phyloP scores from a whole-genome alignment of 148 eudicot genomes.

The Camellia lanceoleosa region DNA sequence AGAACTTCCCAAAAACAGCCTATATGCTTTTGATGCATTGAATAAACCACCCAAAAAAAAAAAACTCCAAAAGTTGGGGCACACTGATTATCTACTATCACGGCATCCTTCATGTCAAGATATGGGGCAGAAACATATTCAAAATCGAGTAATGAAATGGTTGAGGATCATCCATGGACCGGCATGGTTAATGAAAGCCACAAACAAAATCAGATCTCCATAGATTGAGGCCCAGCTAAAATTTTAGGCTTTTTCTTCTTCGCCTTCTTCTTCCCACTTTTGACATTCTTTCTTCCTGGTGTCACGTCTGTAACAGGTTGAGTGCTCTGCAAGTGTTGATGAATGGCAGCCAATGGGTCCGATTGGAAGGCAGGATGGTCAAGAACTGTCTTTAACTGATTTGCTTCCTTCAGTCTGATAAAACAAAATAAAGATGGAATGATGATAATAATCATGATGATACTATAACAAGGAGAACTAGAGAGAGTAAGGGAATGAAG shows the following conservation, averaged over 20 bases:
- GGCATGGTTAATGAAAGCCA: neutral
- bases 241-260: slow-evolving; percentile 63
- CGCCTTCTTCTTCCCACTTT: slow-evolving; percentile 36
- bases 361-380: slow-evolving; percentile 60
- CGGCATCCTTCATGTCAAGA: neutral
- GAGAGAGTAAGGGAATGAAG: neutral
- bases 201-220: slow-evolving; percentile 50
- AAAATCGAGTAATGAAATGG: slow-evolving; percentile 4
- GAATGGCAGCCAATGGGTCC: slow-evolving; percentile 75
- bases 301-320: slow-evolving; percentile 58
- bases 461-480: neutral
- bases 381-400: slow-evolving; percentile 55
- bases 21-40: no score
- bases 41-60: no score
- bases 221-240: slow-evolving; percentile 43
- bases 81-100: neutral
- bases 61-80: no score
- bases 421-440: slow-evolving; percentile 1
- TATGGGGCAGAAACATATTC: neutral
- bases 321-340: slow-evolving; percentile 72
- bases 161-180: neutral
- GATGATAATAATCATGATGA: neutral
- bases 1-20: no score
- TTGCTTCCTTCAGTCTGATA: slow-evolving; percentile 67
- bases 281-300: slow-evolving; percentile 40